phyloP scores from a whole-genome alignment of 2,329 filamentous ascomycete genomes.

The Trichoderma semiorbis region DNA sequence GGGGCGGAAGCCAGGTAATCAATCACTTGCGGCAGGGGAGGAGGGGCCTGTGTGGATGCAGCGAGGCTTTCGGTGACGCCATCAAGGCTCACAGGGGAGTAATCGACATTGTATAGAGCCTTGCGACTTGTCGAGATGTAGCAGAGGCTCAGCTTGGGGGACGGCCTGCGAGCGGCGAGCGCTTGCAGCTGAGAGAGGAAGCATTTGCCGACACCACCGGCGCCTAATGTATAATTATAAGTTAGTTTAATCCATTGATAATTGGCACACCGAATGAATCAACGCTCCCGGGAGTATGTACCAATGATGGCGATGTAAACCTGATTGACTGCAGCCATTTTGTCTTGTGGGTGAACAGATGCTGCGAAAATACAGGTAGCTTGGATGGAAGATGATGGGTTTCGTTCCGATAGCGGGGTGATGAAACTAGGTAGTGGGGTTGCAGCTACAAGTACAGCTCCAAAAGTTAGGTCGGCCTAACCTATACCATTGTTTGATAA shows the following conservation, averaged over 20 bases:
- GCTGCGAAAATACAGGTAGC: conserved; percentile 15
- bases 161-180: conserved; percentile 63
- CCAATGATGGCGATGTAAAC: conserved; percentile 53
- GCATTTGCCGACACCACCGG: conserved; percentile 87
- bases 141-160: conserved; percentile 70
- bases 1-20: conserved; percentile 77
- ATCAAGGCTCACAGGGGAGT: conserved; percentile 62
- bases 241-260: conserved; percentile 20
- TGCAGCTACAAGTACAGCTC: neutral
- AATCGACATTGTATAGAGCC: conserved; percentile 71
- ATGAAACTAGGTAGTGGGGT: conserved; percentile 8
- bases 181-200: conserved; percentile 79
- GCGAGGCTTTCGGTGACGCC: conserved; percentile 61
- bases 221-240: conserved; percentile 53
- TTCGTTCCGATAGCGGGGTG: conserved; percentile 36
- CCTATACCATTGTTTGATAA: neutral
- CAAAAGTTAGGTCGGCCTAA: neutral
- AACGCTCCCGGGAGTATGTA: conserved; percentile 25
- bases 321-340: conserved; percentile 45
- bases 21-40: conserved; percentile 66
- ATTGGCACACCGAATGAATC: neutral
- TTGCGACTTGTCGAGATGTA: conserved; percentile 85
- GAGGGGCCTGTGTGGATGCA: conserved; percentile 60
- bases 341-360: conserved; percentile 1
- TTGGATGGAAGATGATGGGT: conserved; percentile 26